Percentiles rank a stretch among this genome's conserved stretches.
phyloP scores from a whole-genome alignment of 2,329 filamentous ascomycete species.

The Cladobotryum mycophilum region DNA sequence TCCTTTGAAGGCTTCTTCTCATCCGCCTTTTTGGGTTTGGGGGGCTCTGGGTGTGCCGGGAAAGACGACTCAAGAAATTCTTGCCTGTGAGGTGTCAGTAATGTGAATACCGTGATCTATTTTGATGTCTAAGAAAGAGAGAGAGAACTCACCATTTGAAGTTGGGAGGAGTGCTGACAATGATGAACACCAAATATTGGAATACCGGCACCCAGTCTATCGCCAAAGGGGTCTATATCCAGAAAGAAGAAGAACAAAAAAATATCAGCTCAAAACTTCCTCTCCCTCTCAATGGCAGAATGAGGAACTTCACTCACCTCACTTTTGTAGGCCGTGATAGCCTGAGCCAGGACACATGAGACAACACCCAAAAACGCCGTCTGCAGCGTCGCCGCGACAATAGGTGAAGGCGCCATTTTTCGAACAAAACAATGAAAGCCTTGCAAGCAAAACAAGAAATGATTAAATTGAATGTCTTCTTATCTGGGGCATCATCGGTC shows the following conservation, averaged over 20 bases:
- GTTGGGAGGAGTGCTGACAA: slow-evolving; percentile 74
- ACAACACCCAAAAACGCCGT: slow-evolving; percentile 57
- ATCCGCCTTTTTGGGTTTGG: slow-evolving; percentile 20
- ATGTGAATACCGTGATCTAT: neutral
- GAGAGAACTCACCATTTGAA: slow-evolving; percentile 61
- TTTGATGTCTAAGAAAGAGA: neutral
- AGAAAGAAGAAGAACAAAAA: neutral
- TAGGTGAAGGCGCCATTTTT: slow-evolving; percentile 35
- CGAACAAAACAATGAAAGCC: neutral
- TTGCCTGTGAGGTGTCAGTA: slow-evolving; percentile 48
- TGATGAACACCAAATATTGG: slow-evolving; percentile 69
- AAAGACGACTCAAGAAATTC: slow-evolving; percentile 67
- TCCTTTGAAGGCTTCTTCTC: slow-evolving; percentile 30
- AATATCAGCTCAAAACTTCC: neutral
- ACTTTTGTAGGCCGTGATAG: slow-evolving; percentile 55
- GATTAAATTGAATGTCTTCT: no score
- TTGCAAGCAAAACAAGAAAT: no score
- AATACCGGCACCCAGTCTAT: slow-evolving; percentile 64
- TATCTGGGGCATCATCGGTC: no score
- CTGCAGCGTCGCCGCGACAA: slow-evolving; percentile 58
- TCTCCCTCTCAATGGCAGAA: no score
- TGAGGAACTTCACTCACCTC: slow-evolving; percentile 38
- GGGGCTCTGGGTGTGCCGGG: slow-evolving; percentile 54
- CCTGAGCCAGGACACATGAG: slow-evolving; percentile 69
- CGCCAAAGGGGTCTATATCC: slow-evolving; percentile 47